phyloP scores from a whole-genome alignment of 2,329 filamentous ascomycete species.

The Diaporthe sp. region DNA sequence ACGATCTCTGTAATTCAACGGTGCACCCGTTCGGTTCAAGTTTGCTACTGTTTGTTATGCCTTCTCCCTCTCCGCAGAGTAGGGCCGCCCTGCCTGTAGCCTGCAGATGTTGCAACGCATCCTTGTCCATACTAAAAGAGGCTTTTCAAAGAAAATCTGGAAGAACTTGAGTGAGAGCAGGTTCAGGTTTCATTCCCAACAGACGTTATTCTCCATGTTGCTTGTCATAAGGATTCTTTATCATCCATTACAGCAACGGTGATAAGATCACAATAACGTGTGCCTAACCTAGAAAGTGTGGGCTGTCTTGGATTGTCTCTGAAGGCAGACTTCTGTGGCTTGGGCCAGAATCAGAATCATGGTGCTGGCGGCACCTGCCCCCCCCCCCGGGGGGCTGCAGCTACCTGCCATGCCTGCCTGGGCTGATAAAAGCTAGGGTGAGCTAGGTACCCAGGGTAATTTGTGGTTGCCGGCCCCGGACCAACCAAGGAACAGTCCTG shows the following conservation, averaged over 20 bases:
- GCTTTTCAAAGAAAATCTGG: not conserved
- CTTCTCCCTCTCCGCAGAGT: not conserved
- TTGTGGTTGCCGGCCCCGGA: not conserved
- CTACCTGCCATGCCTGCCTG: not conserved
- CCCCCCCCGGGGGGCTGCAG: no score
- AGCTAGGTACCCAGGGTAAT: not conserved
- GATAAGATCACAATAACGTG: not conserved
- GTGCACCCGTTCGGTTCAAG: not conserved
- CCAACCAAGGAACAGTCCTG: not conserved
- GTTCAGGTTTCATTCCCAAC: no score
- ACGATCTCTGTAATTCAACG: not conserved
- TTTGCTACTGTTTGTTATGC: no score
- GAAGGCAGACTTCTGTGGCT: not conserved
- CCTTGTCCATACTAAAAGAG: no score
- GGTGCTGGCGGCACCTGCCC: not conserved
- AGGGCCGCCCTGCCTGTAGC: not conserved
- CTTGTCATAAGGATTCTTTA: not conserved
- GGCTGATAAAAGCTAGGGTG: not conserved
- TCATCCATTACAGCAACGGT: not conserved
- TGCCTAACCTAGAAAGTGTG: not conserved
- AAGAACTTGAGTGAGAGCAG: not conserved
- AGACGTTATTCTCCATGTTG: not conserved
- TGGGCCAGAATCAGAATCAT: not conserved
- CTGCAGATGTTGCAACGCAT: not conserved
- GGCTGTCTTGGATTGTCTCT: constrained; percentile 17